A percentile compares a stretch with the other conserved stretches of the same genome.
Conservation (phyloP, 345 rosid species). For the Gossypium turneri region DNA sequence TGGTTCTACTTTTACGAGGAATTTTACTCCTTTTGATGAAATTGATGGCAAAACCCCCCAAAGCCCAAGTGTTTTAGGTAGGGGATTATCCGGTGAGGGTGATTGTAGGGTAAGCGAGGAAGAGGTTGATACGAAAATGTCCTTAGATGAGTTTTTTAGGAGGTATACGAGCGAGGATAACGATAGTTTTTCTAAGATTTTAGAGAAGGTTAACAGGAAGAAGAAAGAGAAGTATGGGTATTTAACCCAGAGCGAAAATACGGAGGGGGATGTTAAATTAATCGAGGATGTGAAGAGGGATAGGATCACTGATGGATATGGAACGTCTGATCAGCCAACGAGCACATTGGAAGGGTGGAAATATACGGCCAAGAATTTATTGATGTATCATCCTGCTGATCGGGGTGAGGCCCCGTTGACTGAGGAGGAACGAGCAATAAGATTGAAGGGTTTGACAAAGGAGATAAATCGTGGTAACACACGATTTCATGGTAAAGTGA, state of each 20-base stretch:
- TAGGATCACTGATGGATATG: conserved; percentile 90
- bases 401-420: conserved; percentile 82
- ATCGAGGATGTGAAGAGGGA: conserved; percentile 63
- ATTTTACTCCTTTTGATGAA: conserved; percentile 80
- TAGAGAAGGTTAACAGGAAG: conserved; percentile 86
- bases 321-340: conserved; percentile 88
- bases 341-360: conserved; percentile 89
- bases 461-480: conserved; percentile 69
- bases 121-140: conserved; percentile 50
- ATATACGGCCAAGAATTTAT: conserved; percentile 77
- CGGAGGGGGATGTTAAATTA: conserved; percentile 33
- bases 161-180: conserved; percentile 92
- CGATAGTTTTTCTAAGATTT: conserved; percentile 72
- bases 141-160: conserved; percentile 78
- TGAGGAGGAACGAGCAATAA: conserved; percentile 61
- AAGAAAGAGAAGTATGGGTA: conserved; percentile 68
- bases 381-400: conserved; percentile 95
- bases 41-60: conserved; percentile 50
- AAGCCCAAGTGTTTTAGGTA: conserved; percentile 37
- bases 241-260: conserved; percentile 60
- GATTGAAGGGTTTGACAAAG: conserved; percentile 67
- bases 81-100: conserved; percentile 31
- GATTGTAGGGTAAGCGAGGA: conserved; percentile 34
- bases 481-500: conserved; percentile 78
- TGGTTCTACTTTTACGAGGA: conserved; percentile 73